Base-by-base conservation (phyloP, 805 yeast species). In the Kazachstania africana region DNA sequence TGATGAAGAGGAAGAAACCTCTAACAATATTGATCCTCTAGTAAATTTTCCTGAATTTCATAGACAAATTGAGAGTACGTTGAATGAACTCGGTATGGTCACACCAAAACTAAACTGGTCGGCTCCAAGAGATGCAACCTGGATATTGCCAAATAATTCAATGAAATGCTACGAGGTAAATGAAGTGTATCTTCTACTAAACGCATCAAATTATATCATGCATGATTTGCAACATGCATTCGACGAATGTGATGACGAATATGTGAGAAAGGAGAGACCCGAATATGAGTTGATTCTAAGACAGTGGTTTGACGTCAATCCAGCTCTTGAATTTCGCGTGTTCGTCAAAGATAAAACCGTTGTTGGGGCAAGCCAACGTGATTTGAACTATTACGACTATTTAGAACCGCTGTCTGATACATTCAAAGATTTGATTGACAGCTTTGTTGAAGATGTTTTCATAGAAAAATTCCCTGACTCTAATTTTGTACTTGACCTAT, bases 101-200 rank as follows among this genome's bases (percentile, higher is more conserved):
- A 67, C 83, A 1, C 97, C 97, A 1, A 91, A 91, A 48, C 60
- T 88, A 43, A 91, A 91, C 61, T 91, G 98, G 98, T 84, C 96
- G 1, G 80, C 95, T 2, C 98, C 99, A 1, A 78, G 76, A 48
- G 99, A 91, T 57, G 82, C 97, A 2, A 70, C 76, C 0, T 91
- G 97, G 98, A 88, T 91, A 14, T 59, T 80, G 46, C 68, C 91
- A 3, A 74, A 79, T 20, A 81, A 83, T 45, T 67, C 82, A 3
- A 69, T 79, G 68, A 68, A 72, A 46, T 87, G 97, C 47, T 63
- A 59, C 12, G 68, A 66, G 20, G 73, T 78, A 0, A 68, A 76
- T 24, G 99, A 91, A 41, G 58, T 91, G 0, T 91, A 85, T 40
- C 53, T 91, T 29, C 56, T 91, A 6, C 57, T 91, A 32, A 88